A percentile compares a stretch with the other conserved stretches of the same genome.
Conservation (phyloP, 2,329 filamentous ascomycete genomes). For the Trichoderma atrobrunneum region DNA sequence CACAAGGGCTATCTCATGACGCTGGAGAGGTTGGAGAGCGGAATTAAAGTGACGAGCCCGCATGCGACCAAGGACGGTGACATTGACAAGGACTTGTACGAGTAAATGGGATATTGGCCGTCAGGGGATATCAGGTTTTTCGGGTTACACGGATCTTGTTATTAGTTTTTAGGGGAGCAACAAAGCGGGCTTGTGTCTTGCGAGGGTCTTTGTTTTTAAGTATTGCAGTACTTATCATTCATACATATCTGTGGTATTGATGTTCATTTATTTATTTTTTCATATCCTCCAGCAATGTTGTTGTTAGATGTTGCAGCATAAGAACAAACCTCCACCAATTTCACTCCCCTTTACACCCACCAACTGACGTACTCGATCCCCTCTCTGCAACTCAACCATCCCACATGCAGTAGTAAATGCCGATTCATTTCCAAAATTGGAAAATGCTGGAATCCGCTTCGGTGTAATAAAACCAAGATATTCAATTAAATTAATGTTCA, state of each 20-base stretch:
- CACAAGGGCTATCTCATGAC: slow-evolving; percentile 44
- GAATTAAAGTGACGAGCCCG: slow-evolving; percentile 46
- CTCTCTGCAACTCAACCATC: neutral
- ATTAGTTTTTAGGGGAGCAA: neutral
- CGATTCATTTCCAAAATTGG: neutral
- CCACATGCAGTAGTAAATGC: neutral
- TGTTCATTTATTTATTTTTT: neutral
- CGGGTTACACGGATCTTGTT: neutral
- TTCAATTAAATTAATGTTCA: neutral
- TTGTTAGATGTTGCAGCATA: neutral
- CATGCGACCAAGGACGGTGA: slow-evolving; percentile 37
- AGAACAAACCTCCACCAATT: neutral
- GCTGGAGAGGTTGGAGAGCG: slow-evolving; percentile 42
- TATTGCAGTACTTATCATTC: neutral
- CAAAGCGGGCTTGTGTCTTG: neutral
- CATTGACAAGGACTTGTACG: slow-evolving; percentile 30
- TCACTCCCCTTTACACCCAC: neutral
- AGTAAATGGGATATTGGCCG: slow-evolving; percentile 17
- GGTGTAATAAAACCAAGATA: neutral
- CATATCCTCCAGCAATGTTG: too few relatives aligned
- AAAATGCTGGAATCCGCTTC: neutral
- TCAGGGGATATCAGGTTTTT: neutral
- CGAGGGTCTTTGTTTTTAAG: neutral
- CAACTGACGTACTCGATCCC: neutral
- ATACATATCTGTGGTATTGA: neutral